Base-by-base conservation (phyloP, 331 rosid species). In the Quercus tomentella region DNA sequence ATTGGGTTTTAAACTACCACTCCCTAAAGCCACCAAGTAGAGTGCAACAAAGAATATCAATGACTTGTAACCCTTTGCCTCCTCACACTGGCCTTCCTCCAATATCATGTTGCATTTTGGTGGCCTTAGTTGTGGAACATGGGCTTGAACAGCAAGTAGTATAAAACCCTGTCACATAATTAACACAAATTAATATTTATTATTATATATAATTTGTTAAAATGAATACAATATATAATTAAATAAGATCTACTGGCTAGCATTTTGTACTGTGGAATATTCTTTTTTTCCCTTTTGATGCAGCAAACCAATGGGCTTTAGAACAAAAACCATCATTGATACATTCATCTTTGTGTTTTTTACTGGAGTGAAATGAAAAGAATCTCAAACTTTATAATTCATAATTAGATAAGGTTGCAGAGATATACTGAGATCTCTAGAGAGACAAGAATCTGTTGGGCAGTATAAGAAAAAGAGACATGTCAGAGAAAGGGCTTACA, bases 1-100 rank as follows among this genome's bases (percentile, higher is more conserved):
- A 78, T 89, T 91, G 5, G 96, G 93, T 68, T 91, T 91, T 10
- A 91, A 78, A 55, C 93, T 85, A 1, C 96, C 96, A 81, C 91
- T 91, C 71, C 96, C 96, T 9, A 91, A 55, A 30, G 96, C 96
- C 65, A 91, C 91, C 82, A 91, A 78, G 79, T 91, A 89, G 1
- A 91, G 77, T 9, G 90, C 90, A 7, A 75, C 17, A 49, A 74
- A 91, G 77, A 91, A 84, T 78, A 87, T 86, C 73, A 83, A 56
- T 6, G 91, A 87, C 77, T 81, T 67, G 75, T 80, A 87, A 1
- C 91, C 91, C 37, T 80, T 81, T 61, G 90, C 89, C 70, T 85
- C 90, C 31, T 16, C 25, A 67, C 95, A 91, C 3, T 30, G 30
- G n/a, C 78, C 67, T 4, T 74, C 84, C 5, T 67, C 79, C 7